These are phyloP conservation scores for Castanospermum australe DNA, from an alignment of 306 rosid species.

Conservation along the genomic window DNA sequence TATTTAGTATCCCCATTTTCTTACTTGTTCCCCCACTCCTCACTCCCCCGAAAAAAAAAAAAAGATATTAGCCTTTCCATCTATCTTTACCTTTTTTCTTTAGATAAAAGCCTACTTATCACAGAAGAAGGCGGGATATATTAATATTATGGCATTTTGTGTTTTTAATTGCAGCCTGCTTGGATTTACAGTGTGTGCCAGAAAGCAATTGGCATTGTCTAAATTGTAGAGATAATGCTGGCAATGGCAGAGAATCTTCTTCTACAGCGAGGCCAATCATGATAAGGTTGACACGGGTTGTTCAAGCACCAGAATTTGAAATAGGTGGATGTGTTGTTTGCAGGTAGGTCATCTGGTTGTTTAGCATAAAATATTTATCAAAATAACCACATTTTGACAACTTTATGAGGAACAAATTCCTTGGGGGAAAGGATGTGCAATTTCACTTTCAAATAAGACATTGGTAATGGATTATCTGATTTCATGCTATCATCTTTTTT, in stretches of 20 bases:
- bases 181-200: constrained; percentile 64
- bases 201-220: constrained; percentile 84
- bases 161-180: constrained; percentile 71
- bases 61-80: background rate
- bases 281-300: constrained; percentile 82
- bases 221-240: constrained; percentile 72
- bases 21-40: too few relatives aligned
- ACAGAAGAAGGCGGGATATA: background rate
- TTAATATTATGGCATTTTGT: constrained; percentile 11
- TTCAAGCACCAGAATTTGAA: constrained; percentile 78
- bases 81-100: background rate
- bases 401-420: background rate
- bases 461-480: constrained; percentile 5
- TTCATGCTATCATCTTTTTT: background rate
- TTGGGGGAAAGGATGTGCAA: background rate
- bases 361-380: background rate
- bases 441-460: constrained; percentile 9
- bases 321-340: constrained; percentile 98
- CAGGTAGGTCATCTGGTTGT: constrained; percentile 60
- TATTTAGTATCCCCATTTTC: background rate
- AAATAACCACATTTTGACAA: background rate
- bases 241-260: constrained; percentile 60
- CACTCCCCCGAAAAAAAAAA: too few relatives aligned
- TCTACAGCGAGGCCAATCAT: constrained; percentile 68
- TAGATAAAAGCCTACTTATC: background rate